Base-by-base conservation (phyloP, 1,139 yeast species). In the Suhomyces bolitotheri region DNA sequence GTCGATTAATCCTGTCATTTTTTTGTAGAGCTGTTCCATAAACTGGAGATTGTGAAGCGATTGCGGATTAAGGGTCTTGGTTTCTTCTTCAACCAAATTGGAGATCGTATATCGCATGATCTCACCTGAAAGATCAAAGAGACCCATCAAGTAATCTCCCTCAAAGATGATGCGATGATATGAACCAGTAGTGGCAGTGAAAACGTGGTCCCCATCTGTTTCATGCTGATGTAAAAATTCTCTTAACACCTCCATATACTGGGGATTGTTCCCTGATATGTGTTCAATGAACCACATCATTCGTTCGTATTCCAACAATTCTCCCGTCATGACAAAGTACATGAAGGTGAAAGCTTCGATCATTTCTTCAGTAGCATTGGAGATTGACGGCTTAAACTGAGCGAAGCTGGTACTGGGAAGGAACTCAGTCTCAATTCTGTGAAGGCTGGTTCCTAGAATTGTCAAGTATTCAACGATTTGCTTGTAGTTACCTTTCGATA, bases 51-150 rank as follows among this genome's bases (percentile, higher is more conserved):
- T 49, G 22, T 26, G 22, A 22, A 46, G 33, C 7, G 45, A 40
- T 12, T 41, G 42, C 7, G 39, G 31, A 26, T 40, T 41, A 9
- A 50, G 36, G 8, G 37, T 29, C 23, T 44, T 41, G 17, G 47
- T 33, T 8, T 40, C 32, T 11, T 45, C 48, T 12, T 43, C 45
- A 17, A 39, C 44, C 31, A 48, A 29, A 26, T 43, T 43, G 34
- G 54, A 47, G 9, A 64, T 60, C 7, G 66, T 57, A 37, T 53
- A 60, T 23, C 71, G 43, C 73, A 68, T 67, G 20, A 68, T 51
- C 37, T 68, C 74, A 1, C 74, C 74, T 0, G 73, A 65, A 34
- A 67, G 50, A 43, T 68, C 74, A 45, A 66, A 59, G 9, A 68
- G 38, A 0, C 73, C 74, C 56, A 66, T 54, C 15, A 67, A 44